Evolutionary conservation across 345 rosid species (phyloP).

Genomic region (Psidium friedrichsthalianum): DNA sequence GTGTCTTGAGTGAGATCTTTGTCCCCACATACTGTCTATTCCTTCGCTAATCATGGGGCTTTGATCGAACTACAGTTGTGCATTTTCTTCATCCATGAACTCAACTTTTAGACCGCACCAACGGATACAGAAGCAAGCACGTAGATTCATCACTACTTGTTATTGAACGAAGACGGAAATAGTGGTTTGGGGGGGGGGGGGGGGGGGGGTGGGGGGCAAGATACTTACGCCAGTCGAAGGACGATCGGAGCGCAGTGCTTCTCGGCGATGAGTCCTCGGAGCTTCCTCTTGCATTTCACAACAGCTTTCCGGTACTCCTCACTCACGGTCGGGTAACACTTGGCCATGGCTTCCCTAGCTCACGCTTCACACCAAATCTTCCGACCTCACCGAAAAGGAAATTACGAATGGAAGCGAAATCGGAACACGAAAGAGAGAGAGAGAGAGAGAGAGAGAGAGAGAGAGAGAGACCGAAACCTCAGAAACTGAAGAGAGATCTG

Average conservation of each 20-base stretch:
- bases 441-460: background rate
- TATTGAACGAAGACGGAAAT: background rate
- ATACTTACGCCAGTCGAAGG: slow-evolving; percentile 69
- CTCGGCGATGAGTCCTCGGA: slow-evolving; percentile 72
- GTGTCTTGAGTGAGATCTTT: no score
- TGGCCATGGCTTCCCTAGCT: slow-evolving; percentile 15
- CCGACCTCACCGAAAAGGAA: background rate
- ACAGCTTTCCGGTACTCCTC: slow-evolving; percentile 64
- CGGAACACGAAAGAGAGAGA: background rate
- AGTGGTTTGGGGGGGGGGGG: no score
- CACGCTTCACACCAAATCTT: background rate
- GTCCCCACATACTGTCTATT: no score
- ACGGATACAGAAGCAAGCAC: background rate
- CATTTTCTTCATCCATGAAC: background rate
- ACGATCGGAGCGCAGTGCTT: slow-evolving; percentile 81
- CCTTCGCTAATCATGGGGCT: background rate
- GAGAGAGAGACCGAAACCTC: background rate
- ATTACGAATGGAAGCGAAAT: no score
- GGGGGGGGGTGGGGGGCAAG: no score
- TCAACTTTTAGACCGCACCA: background rate
- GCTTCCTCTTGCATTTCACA: slow-evolving; percentile 61
- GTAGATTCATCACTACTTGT: background rate
- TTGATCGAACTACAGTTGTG: background rate
- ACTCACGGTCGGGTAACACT: slow-evolving; percentile 58
- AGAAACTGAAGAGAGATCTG: background rate